Base-by-base conservation (phyloP, 768 basidiomycete genomes). In the Auricularia sp. region DNA sequence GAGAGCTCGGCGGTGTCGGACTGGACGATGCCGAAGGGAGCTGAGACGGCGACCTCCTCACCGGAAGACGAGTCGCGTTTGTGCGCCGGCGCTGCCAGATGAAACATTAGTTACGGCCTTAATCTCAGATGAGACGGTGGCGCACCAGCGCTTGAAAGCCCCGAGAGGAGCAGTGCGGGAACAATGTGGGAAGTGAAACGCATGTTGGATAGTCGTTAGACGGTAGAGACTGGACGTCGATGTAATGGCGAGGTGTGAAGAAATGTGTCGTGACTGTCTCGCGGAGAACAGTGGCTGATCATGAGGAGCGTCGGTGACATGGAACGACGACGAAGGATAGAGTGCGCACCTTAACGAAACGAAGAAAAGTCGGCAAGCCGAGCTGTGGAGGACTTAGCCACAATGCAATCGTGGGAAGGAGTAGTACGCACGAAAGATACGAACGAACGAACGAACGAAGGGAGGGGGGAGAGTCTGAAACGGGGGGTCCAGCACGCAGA, bases 21-120 rank as follows among this genome's bases (percentile, higher is more conserved):
- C 58, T 79, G 71, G 51, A 75, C 72, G 63, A 77, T 76, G 60
- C 81, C 81, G 66, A 80, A 72, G 34, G 81, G 79, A 16, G 81
- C 78, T 63, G 82, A 81, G 59, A 83, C 80, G 61, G 78, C 77
- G 47, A 70, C 68, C 62, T 75, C 76, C 16, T 65, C 51, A 14
- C 71, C 72, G 62, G 67, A 66, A 5, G 61, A 67, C 36, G 62
- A 63, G 39, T 62, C 64, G 39, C 47, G 64, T 23, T 39, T 64
- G 14, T 3, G 36, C 34, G 11, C 42, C 39, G 56, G 36, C n/a
- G 65, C 61, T 23, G 65, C 61, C 44, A 53, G 12, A 54, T 18
- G 29, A 14, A 63, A 7, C 12, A 43, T 29, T 29, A 29, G 29
- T 29, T 29, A 29, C 29, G 29, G 29, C 29, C 29, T 29, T 29